Conservation (phyloP, 352 stramenopile genomes). For the Albugo laibachii region DNA sequence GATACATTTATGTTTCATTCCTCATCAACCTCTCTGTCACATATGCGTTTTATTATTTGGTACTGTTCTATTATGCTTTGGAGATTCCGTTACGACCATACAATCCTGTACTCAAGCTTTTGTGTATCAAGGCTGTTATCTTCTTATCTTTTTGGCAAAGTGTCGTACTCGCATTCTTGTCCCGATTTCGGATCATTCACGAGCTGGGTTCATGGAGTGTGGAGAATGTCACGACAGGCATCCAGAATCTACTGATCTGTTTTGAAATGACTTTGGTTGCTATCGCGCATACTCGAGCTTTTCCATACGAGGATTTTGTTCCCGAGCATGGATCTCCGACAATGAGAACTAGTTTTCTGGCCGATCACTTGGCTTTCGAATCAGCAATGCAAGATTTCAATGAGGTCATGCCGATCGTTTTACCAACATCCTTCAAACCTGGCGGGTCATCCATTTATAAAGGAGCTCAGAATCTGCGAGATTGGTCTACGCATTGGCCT, state of each 20-base stretch:
- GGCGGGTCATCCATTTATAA: constrained; percentile 2
- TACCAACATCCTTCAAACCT: constrained; percentile 67
- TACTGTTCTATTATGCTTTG: constrained; percentile 93
- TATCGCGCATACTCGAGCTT: constrained; percentile 92
- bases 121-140: constrained; percentile 97
- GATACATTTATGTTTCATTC: constrained; percentile 86
- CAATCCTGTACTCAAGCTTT: constrained; percentile 94
- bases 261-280: constrained; percentile 97
- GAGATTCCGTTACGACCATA: constrained; percentile 78
- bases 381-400: constrained; percentile 90
- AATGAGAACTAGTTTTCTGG: constrained; percentile 37
- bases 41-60: constrained; percentile 93
- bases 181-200: constrained; percentile 77
- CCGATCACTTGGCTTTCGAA: constrained; percentile 84
- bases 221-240: constrained; percentile 90
- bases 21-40: constrained; percentile 92
- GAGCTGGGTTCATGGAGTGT: constrained; percentile 84
- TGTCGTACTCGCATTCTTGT: constrained; percentile 80
- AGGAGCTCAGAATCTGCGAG: too few relatives aligned
- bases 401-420: constrained; percentile 73
- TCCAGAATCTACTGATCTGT: constrained; percentile 98
- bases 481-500: too few relatives aligned
- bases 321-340: background rate
- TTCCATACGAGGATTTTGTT: constrained; percentile 79
- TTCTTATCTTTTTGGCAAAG: constrained; percentile 98